phyloP scores from a whole-genome alignment of 2,329 filamentous ascomycete species.

The Aspergillus fructus region DNA sequence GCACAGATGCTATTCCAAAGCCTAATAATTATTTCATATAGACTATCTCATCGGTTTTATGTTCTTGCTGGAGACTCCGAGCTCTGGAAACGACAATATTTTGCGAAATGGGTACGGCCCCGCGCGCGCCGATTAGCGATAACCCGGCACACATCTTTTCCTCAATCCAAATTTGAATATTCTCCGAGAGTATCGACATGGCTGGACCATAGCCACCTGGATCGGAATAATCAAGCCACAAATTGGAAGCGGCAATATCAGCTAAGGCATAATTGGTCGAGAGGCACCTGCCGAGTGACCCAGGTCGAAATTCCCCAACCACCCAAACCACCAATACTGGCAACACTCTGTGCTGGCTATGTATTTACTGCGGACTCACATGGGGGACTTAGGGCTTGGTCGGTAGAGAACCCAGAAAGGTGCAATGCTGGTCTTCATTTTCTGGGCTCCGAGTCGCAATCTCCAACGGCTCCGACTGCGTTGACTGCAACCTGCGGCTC shows the following conservation, averaged over 20 bases:
- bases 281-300: conserved; percentile 74
- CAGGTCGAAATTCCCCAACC: conserved; percentile 66
- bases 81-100: conserved; percentile 88
- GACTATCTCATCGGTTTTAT: conserved; percentile 68
- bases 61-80: conserved; percentile 76
- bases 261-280: conserved; percentile 86
- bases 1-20: not conserved
- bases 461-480: conserved; percentile 64
- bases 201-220: conserved; percentile 60
- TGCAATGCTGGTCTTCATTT: conserved; percentile 55
- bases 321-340: conserved; percentile 63
- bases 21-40: conserved; percentile 14
- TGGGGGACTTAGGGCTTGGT: conserved; percentile 76
- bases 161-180: conserved; percentile 46
- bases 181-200: conserved; percentile 60
- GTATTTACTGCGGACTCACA: conserved; percentile 72
- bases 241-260: conserved; percentile 91
- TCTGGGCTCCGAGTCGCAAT: conserved; percentile 46
- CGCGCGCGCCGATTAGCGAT: conserved; percentile 74
- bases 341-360: conserved; percentile 73
- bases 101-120: conserved; percentile 79
- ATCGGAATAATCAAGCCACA: conserved; percentile 51
- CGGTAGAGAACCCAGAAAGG: conserved; percentile 60
- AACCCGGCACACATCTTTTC: conserved; percentile 47
- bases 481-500: conserved; percentile 45